Evolutionary conservation across 2,329 filamentous ascomycete species (phyloP).

Genomic region (Aspergillus hiratsukae): DNA sequence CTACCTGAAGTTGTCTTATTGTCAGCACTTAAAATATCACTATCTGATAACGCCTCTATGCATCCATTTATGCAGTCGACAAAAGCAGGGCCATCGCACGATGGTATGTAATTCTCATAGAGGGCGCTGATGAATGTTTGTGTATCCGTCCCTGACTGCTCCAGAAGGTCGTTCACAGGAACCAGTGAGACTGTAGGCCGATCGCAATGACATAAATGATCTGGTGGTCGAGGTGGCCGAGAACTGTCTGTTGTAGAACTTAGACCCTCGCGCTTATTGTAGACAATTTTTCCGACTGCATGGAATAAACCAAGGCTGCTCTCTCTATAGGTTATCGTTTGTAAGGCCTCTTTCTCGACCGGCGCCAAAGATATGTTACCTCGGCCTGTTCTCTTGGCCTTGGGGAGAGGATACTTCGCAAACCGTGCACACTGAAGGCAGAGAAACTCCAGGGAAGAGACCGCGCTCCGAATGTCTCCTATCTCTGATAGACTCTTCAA

Average conservation of each 20-base stretch:
- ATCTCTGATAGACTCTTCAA: conserved; percentile 76
- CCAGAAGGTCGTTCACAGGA: conserved; percentile 70
- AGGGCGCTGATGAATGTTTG: conserved; percentile 84
- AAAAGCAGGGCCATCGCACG: conserved; percentile 64
- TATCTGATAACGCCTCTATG: conserved; percentile 79
- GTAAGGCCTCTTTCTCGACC: conserved; percentile 73
- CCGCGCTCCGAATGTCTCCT: conserved; percentile 88
- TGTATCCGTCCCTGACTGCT: conserved; percentile 89
- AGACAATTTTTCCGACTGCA: conserved; percentile 89
- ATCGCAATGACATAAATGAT: conserved; percentile 54
- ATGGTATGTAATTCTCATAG: conserved; percentile 89
- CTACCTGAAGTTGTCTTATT: conserved; percentile 43
- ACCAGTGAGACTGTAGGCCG: conserved; percentile 63
- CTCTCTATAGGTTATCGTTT: conserved; percentile 80
- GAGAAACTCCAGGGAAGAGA: conserved; percentile 87
- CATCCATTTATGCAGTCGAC: conserved; percentile 80
- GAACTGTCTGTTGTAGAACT: conserved; percentile 30
- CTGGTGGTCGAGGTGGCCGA: conserved; percentile 54
- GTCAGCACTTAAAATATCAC: conserved; percentile 76
- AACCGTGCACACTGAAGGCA: conserved; percentile 76
- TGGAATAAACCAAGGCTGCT: conserved; percentile 92
- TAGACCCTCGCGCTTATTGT: conserved; percentile 77
- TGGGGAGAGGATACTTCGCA: conserved; percentile 64
- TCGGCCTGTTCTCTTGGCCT: conserved; percentile 57
- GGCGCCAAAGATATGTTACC: conserved; percentile 55